Conservation (phyloP, 2,329 filamentous ascomycete species). For the Thermomyces lanuginosus region DNA sequence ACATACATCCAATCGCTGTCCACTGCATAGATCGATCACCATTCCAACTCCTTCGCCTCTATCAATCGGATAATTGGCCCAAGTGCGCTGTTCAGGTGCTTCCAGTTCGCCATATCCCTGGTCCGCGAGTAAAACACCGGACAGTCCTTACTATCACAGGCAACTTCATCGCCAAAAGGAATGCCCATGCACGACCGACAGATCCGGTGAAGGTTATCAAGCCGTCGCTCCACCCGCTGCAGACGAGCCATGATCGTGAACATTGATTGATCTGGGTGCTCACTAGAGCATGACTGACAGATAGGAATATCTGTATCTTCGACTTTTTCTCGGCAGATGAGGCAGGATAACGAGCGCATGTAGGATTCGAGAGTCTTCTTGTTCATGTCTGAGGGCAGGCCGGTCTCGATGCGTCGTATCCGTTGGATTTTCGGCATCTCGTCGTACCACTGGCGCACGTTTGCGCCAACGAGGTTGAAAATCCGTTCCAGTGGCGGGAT, state of each 20-base stretch:
- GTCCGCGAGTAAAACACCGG: constrained; percentile 61
- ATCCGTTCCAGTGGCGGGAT: constrained; percentile 92
- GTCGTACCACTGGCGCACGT: constrained; percentile 80
- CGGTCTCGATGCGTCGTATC: constrained; percentile 44
- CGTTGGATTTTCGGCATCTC: constrained; percentile 88
- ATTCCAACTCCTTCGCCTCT: constrained; percentile 20
- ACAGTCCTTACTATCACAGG: constrained; percentile 81
- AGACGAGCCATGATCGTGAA: constrained; percentile 47
- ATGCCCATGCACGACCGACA: constrained; percentile 69
- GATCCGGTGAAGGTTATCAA: constrained; percentile 48
- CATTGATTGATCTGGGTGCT: constrained; percentile 41
- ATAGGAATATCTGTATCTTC: constrained; percentile 28
- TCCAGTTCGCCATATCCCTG: constrained; percentile 21
- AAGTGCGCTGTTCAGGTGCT: constrained; percentile 20
- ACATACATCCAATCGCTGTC: constrained; percentile 11
- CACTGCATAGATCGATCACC: constrained; percentile 22
- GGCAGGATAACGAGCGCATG: constrained; percentile 63
- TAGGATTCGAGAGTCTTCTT: constrained; percentile 85
- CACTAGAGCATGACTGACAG: constrained; percentile 20
- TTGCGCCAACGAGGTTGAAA: constrained; percentile 88
- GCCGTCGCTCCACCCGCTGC: constrained; percentile 45
- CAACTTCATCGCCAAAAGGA: constrained; percentile 58
- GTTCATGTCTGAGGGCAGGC: constrained; percentile 10
- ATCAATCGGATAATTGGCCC: constrained; percentile 23
- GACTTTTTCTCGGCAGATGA: constrained; percentile 54